These are phyloP conservation scores for Penicillium angulare DNA, from an alignment of 495 filamentous ascomycete species.

Conservation along the genomic window DNA sequence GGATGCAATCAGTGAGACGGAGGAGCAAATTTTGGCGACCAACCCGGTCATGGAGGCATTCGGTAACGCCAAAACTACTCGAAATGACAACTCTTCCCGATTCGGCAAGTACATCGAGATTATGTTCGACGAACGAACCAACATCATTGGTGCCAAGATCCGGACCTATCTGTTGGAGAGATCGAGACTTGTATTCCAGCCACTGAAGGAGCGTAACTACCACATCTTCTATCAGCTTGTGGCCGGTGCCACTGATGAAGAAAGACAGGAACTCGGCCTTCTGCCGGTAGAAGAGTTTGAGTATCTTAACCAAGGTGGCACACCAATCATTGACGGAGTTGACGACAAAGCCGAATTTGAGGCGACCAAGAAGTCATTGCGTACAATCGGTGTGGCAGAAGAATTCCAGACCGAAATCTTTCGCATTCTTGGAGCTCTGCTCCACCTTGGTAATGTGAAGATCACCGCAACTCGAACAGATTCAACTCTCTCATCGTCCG, in stretches of 20 bases:
- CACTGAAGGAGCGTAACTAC: conserved; percentile 96
- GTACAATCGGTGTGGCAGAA: conserved; percentile 80
- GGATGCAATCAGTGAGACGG: conserved; percentile 95
- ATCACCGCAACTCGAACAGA: conserved; percentile 88
- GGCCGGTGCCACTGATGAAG: conserved; percentile 84
- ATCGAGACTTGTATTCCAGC: conserved; percentile 97
- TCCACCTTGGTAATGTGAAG: conserved; percentile 95
- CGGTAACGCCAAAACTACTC: conserved; percentile 97
- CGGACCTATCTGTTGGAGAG: conserved; percentile 93
- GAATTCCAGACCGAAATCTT: conserved; percentile 81
- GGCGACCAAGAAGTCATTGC: conserved; percentile 79
- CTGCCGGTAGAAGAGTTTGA: conserved; percentile 85
- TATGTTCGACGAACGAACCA: conserved; percentile 93
- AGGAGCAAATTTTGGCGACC: conserved; percentile 96
- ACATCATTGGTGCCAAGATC: conserved; percentile 97
- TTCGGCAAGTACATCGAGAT: conserved; percentile 99
- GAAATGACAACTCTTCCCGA: conserved; percentile 98
- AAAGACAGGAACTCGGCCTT: conserved; percentile 74
- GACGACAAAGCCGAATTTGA: conserved; percentile 93
- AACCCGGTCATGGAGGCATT: conserved; percentile 99
- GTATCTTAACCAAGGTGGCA: conserved; percentile 94
- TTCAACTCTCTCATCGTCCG: conserved; percentile 73
- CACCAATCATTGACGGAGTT: conserved; percentile 88
- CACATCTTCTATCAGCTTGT: conserved; percentile 99
- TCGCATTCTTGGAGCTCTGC: conserved; percentile 82